phyloP scores from a whole-genome alignment of 169 alveolate genomes.

The Neospora caninum region DNA sequence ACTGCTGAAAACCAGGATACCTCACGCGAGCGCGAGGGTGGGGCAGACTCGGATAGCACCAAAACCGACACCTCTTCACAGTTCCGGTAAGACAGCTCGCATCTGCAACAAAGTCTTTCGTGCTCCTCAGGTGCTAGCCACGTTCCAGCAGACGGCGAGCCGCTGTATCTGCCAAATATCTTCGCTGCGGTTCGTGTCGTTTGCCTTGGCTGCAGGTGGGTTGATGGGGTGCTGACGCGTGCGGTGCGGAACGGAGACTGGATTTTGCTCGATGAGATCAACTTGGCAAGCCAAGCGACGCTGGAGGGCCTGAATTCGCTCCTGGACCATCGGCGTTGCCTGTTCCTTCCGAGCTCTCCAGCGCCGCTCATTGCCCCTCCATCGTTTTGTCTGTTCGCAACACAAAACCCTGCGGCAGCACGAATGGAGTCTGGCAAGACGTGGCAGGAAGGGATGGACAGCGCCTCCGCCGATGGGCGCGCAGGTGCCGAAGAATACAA shows the following conservation, averaged over 20 bases:
- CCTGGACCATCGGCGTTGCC: constrained; percentile 97
- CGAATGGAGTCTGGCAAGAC: neutral
- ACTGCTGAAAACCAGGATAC: neutral
- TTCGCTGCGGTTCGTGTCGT: neutral
- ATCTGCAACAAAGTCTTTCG: neutral
- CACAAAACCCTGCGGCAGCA: constrained; percentile 95
- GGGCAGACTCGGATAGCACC: neutral
- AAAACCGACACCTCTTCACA: neutral
- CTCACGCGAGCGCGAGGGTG: neutral
- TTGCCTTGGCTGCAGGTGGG: constrained; percentile 85
- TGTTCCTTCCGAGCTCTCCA: constrained; percentile 82
- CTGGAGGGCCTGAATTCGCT: constrained; percentile 99
- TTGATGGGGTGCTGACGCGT: constrained; percentile 96
- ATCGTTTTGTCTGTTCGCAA: constrained; percentile 97
- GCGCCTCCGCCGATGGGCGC: neutral
- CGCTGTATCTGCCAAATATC: no score
- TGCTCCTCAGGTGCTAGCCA: no score
- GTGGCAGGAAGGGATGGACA: neutral
- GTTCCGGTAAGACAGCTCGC: neutral
- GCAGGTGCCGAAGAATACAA: neutral
- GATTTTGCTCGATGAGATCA: constrained; percentile 98
- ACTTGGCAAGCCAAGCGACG: constrained; percentile 98
- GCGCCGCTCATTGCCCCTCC: constrained; percentile 95
- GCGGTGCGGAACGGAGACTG: constrained; percentile 98
- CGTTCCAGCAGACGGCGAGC: no score